Evolutionary conservation across 169 alveolate genomes (phyloP), one percentile per base, ranked within the genome.

Genomic region (Neospora caninum): DNA sequence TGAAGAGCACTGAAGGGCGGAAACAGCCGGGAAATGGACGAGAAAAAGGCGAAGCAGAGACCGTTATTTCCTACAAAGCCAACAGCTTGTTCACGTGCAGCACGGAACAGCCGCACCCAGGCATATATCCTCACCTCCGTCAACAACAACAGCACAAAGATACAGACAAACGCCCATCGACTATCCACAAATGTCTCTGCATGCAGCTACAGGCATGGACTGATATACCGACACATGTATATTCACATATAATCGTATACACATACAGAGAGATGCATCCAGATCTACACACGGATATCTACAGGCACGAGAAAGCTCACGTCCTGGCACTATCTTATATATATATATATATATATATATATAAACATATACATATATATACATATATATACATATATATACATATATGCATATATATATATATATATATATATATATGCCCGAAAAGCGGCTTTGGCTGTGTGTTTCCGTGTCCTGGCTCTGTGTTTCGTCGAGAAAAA

Each of bases 291-390:
- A n/a, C n/a, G n/a, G 13, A 31, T n/a, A 18, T 36, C 10, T 73
- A 43, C n/a, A 2, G 70, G 25, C 16, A 58, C 70, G 70, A 18
- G 70, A 16, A 58, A 18, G 25, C 25, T 18, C 25, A 58, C 70
- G 25, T n/a, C n/a, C n/a, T n/a, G n/a, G n/a, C n/a, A n/a, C n/a
- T n/a, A n/a, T n/a, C n/a, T n/a, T 69, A 69, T 69, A 20, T 69
- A 69, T 69, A 69, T 69, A 69, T 69, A 69, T n/a, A 69, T 69
- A 69, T 69, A n/a, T 69, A 69, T n/a, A 9, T 69, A n/a, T 69
- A 69, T 25, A 9, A 10, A 69, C 18, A 43, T 43, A 36, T 36
- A n/a, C 43, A 2, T n/a, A 73, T 31, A 36, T 73, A 18, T n/a
- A n/a, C n/a, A 73, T 20, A 31, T n/a, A 18, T 36, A 73, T 73